These are phyloP conservation scores for Phaeoacremonium minimum DNA, from an alignment of 2,329 filamentous ascomycete species.

Conservation along the genomic window DNA sequence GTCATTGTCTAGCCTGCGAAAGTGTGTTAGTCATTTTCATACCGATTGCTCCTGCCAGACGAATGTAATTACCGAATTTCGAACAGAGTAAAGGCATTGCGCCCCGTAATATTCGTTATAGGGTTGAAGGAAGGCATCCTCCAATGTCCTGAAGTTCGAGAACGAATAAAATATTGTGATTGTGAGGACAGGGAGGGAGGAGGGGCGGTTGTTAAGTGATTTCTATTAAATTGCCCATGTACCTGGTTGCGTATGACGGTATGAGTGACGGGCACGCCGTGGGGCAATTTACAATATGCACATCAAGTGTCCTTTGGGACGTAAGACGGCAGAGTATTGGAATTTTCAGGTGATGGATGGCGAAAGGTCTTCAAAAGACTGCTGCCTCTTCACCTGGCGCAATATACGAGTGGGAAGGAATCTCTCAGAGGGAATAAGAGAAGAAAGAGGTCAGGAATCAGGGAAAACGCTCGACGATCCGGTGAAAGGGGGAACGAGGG, in stretches of 20 bases:
- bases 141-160: background rate
- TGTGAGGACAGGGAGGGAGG: background rate
- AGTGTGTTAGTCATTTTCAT: slow-evolving; percentile 4
- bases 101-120: slow-evolving; percentile 47
- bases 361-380: no score
- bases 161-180: background rate
- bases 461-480: no score
- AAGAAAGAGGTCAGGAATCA: no score
- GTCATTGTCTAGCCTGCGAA: slow-evolving; percentile 65
- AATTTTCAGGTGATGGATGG: no score
- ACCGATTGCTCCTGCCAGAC: slow-evolving; percentile 1
- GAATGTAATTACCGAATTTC: slow-evolving; percentile 45
- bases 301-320: no score
- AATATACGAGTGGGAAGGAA: no score
- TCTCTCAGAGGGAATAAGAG: no score
- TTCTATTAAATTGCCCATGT: background rate
- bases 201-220: background rate
- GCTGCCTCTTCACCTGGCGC: no score
- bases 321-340: no score
- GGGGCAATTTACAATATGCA: no score
- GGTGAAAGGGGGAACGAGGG: no score
- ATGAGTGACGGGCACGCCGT: no score
- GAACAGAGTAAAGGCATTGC: slow-evolving; percentile 49
- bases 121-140: slow-evolving; percentile 55
- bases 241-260: background rate